Evolutionary conservation across 306 rosid species (phyloP).

Genomic region (Glycyrrhiza uralensis): DNA sequence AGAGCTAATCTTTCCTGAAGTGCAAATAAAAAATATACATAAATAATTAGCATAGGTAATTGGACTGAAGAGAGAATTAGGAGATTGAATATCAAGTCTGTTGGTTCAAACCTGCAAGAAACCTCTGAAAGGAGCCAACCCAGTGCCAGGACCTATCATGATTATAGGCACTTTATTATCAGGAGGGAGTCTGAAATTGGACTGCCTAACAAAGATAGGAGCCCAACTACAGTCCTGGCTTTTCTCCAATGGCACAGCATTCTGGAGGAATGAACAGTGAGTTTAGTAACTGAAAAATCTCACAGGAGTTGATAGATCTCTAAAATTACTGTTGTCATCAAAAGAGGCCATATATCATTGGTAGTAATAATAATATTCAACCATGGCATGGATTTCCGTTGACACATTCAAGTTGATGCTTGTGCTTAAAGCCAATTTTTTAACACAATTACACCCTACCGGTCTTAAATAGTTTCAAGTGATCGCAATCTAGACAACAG

Average conservation of each 20-base stretch:
- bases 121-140: slow-evolving; percentile 99
- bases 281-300: neutral
- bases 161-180: slow-evolving; percentile 77
- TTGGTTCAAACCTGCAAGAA: slow-evolving; percentile 78
- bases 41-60: slow-evolving; percentile 4
- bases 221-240: slow-evolving; percentile 84
- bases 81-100: slow-evolving; percentile 15
- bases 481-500: slow-evolving; percentile 6
- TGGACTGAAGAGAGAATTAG: neutral
- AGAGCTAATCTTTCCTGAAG: slow-evolving; percentile 87
- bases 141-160: slow-evolving; percentile 99
- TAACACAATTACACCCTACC: neutral
- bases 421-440: neutral
- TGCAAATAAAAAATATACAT: slow-evolving; percentile 1
- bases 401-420: slow-evolving; percentile 7
- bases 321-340: neutral
- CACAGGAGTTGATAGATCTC: neutral
- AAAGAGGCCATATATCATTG: neutral
- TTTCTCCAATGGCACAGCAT: slow-evolving; percentile 65
- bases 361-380: neutral
- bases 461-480: neutral
- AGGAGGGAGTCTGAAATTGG: slow-evolving; percentile 87
- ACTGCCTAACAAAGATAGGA: slow-evolving; percentile 88
- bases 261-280: slow-evolving; percentile 31
- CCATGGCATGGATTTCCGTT: neutral